Evolutionary conservation across 2,329 filamentous ascomycete species (phyloP).

Genomic region (Drechmeria coniospora): DNA sequence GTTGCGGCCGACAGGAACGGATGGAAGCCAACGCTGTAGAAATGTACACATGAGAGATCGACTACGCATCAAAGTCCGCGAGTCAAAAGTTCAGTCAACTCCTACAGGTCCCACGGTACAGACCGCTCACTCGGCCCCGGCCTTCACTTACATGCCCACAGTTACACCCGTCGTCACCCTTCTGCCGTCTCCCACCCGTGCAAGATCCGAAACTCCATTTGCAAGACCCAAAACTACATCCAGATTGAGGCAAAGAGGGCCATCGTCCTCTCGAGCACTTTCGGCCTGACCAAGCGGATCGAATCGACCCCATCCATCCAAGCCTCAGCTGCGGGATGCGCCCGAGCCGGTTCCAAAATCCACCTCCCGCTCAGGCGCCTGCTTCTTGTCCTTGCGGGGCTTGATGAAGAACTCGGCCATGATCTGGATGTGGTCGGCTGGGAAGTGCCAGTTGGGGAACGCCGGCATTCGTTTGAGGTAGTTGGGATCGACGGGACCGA

Average conservation of each 20-base stretch:
- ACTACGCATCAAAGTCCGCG: too few species aligned
- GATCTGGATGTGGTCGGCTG: conserved; percentile 80
- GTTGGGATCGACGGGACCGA: conserved; percentile 73
- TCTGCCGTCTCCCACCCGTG: conserved; percentile 3
- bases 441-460: conserved; percentile 90
- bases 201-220: conserved; percentile 21
- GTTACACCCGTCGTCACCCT: conserved; percentile 4
- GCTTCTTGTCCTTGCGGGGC: conserved; percentile 67
- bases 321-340: conserved; percentile 13
- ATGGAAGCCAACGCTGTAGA: too few species aligned
- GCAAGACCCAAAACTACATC: conserved; percentile 25
- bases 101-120: conserved; percentile 7
- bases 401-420: conserved; percentile 85
- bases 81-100: too few species aligned
- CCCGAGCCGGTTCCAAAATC: conserved; percentile 36
- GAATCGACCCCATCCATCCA: conserved; percentile 1
- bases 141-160: conserved; percentile 6
- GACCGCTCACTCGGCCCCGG: conserved; percentile 1
- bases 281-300: too few species aligned
- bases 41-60: background rate
- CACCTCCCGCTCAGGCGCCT: conserved; percentile 42
- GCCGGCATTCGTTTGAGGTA: conserved; percentile 79
- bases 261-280: conserved; percentile 2
- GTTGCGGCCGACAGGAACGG: too few species aligned
- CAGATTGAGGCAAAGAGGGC: conserved; percentile 12